phyloP scores from a whole-genome alignment of 495 filamentous ascomycete genomes.

The Astrocystis sublimbata region DNA sequence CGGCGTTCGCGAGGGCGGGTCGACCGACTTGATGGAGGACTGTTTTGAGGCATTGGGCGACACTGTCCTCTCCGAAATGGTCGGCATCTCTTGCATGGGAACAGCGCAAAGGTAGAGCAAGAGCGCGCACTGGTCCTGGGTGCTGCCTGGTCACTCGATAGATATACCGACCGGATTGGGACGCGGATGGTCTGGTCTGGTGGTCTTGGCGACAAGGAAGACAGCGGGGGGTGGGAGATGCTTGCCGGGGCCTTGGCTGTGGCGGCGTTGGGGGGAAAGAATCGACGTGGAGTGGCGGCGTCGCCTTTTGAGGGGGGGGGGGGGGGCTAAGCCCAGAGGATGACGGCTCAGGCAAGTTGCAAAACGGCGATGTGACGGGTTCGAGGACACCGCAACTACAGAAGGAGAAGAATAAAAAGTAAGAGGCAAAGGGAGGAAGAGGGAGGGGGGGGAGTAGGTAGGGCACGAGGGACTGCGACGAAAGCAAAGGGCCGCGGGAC shows the following conservation, averaged over 20 bases:
- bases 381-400: conserved; percentile 14
- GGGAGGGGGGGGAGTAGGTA: conserved; percentile 22
- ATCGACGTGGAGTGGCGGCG: conserved; percentile 29
- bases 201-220: conserved; percentile 33
- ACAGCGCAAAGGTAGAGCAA: conserved; percentile 1
- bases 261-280: conserved; percentile 1
- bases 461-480: no score
- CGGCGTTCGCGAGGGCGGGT: conserved; percentile 41
- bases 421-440: background rate
- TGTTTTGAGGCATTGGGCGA: conserved; percentile 46
- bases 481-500: conserved; percentile 27
- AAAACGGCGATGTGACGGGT: conserved; percentile 28
- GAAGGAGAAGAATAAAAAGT: conserved; percentile 18
- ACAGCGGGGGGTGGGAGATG: conserved; percentile 23
- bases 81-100: conserved; percentile 33
- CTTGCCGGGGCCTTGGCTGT: conserved; percentile 17
- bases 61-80: conserved; percentile 36
- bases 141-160: no score
- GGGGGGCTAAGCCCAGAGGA: conserved; percentile 36
- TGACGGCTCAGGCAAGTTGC: conserved; percentile 28
- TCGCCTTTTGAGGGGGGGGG: conserved; percentile 26
- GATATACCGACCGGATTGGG: conserved; percentile 15
- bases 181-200: conserved; percentile 2
- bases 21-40: conserved; percentile 48
- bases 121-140: conserved; percentile 9